Evolutionary conservation across 768 basidiomycete genomes (phyloP).

Genomic region (Nidula microcarpa): DNA sequence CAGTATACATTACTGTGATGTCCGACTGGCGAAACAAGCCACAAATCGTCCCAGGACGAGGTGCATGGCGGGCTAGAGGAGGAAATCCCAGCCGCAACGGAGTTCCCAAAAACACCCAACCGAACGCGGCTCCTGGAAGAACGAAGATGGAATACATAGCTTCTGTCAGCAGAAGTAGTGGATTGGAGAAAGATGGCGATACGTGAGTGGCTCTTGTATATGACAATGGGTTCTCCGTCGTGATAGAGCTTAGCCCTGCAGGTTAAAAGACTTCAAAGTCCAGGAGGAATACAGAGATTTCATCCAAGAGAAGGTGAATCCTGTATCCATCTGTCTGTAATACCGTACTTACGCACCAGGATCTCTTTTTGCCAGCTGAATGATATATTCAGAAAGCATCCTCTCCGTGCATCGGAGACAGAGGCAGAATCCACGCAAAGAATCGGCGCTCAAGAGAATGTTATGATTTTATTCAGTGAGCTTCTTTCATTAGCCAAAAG

Average conservation of each 20-base stretch:
- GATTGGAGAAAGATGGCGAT: constrained; percentile 71
- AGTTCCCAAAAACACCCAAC: not conserved
- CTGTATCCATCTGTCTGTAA: not conserved
- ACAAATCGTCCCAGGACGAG: not conserved
- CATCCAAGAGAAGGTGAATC: constrained; percentile 59
- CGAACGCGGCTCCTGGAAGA: constrained; percentile 4
- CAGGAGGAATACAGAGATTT: constrained; percentile 70
- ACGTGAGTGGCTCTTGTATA: constrained; percentile 46
- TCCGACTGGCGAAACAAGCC: not conserved
- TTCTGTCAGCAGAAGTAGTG: constrained; percentile 75
- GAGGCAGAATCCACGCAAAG: constrained; percentile 32
- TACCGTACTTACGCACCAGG: too few relatives aligned
- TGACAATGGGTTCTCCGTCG: constrained; percentile 3
- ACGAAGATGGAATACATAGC: constrained; percentile 62
- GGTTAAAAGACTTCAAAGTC: constrained; percentile 52
- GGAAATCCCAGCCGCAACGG: not conserved
- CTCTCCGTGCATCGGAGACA: constrained; percentile 22
- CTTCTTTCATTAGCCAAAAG: not conserved
- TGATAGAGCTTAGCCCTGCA: constrained; percentile 35
- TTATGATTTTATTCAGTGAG: constrained; percentile 69
- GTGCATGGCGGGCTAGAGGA: constrained; percentile 10
- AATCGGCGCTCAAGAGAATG: constrained; percentile 59
- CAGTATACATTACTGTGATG: not conserved
- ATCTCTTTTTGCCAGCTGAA: constrained; percentile 36
- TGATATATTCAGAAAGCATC: constrained; percentile 38